Percentiles rank a stretch among this genome's conserved stretches.
Evolutionary conservation across 2,329 filamentous ascomycete species (phyloP).

Genomic region (Penicillium sumatraense): DNA sequence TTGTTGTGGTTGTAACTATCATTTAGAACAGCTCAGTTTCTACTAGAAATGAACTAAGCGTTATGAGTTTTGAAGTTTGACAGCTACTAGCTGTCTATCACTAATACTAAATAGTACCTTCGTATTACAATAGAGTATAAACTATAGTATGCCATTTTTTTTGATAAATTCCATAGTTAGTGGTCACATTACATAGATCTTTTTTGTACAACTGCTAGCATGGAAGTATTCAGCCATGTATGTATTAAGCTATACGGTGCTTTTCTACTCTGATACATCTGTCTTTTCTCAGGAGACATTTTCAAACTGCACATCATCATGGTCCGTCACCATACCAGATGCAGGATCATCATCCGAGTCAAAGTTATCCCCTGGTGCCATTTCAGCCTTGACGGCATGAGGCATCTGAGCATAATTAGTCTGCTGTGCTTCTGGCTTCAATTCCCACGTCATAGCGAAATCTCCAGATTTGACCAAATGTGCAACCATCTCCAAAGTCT

Average conservation of each 20-base stretch:
- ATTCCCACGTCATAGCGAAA: slow-evolving; percentile 83
- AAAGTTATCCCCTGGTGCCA: slow-evolving; percentile 53
- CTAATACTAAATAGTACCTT: too few relatives aligned
- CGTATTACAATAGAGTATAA: too few relatives aligned
- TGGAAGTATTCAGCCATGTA: too few relatives aligned
- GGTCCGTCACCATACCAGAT: slow-evolving; percentile 60
- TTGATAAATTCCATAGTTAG: too few relatives aligned
- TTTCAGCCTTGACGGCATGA: slow-evolving; percentile 57
- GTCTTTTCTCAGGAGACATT: slow-evolving; percentile 63
- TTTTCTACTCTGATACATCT: slow-evolving; percentile 9
- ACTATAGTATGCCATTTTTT: too few relatives aligned
- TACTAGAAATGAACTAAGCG: too few relatives aligned
- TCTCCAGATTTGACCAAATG: slow-evolving; percentile 79
- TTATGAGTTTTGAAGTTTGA: too few relatives aligned
- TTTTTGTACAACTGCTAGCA: too few relatives aligned
- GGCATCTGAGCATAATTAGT: slow-evolving; percentile 51
- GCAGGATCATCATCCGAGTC: slow-evolving; percentile 56
- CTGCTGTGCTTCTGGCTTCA: slow-evolving; percentile 71
- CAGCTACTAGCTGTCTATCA: too few relatives aligned
- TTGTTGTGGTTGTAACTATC: too few relatives aligned
- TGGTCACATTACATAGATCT: too few relatives aligned
- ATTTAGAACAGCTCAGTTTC: too few relatives aligned
- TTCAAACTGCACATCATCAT: slow-evolving; percentile 77
- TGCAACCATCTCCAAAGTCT: slow-evolving; percentile 81
- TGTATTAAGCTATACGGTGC: slow-evolving; percentile 1